phyloP scores from a whole-genome alignment of 1,284 basidiomycete genomes.

The Moesziomyces antarcticus region DNA sequence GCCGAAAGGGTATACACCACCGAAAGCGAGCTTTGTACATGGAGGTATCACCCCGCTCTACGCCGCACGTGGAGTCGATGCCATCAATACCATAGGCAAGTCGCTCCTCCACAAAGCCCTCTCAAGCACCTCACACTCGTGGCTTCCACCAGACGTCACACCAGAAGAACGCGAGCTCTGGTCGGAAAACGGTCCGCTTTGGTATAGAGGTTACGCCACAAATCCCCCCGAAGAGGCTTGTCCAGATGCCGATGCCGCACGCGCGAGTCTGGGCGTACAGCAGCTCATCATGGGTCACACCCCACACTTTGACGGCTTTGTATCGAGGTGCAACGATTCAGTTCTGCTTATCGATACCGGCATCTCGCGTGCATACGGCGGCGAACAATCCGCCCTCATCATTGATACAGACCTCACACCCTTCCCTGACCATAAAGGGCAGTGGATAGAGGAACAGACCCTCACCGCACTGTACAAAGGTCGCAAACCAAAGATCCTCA shows the following conservation, averaged over 20 bases:
- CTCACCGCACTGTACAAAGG: conserved; percentile 49
- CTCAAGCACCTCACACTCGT: conserved; percentile 4
- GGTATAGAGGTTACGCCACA: conserved; percentile 64
- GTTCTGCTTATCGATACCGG: conserved; percentile 66
- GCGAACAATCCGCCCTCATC: conserved; percentile 59
- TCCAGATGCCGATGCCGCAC: conserved; percentile 23
- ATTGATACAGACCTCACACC: conserved; percentile 50
- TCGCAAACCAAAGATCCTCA: conserved; percentile 34
- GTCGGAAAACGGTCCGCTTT: conserved; percentile 57
- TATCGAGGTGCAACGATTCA: conserved; percentile 44
- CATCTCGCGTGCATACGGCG: conserved; percentile 62
- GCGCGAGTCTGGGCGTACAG: conserved; percentile 13
- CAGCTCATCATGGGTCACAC: conserved; percentile 65
- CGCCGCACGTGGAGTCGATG: conserved; percentile 36
- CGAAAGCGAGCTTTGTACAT: conserved; percentile 57
- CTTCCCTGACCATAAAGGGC: conserved; percentile 6
- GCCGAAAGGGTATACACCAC: conserved; percentile 18
- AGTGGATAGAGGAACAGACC: conserved; percentile 34
- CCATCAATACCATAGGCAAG: conserved; percentile 56
- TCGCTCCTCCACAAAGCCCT: conserved; percentile 55
- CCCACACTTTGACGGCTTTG: conserved; percentile 61
- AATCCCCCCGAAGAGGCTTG: conserved; percentile 43
- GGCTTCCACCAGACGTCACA: conserved; percentile 42
- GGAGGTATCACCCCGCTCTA: conserved; percentile 62
- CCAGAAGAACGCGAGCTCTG: conserved; percentile 51